Base-by-base conservation (phyloP, 495 filamentous ascomycete species). In the Hyaloscypha variabilis region DNA sequence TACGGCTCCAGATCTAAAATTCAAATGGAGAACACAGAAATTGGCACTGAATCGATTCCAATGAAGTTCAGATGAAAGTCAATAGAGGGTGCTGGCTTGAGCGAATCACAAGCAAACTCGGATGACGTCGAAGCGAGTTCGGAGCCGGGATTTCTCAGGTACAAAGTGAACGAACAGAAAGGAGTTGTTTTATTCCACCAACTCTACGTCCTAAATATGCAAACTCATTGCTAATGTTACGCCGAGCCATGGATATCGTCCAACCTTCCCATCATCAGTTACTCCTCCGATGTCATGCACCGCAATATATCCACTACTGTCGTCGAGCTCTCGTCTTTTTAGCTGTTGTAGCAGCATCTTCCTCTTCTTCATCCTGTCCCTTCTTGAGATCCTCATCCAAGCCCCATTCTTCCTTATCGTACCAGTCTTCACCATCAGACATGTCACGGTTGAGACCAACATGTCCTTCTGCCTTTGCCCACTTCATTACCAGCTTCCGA, bases 381-480 rank as follows among this genome's bases (percentile, higher is more conserved):
- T 97, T 97, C 74, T 91, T 92, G 17, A 97, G 80, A 73, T 93
- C 90, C 68, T 92, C 91, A 2, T 88, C 88, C 50, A 97, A 74
- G 3, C 88, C 88, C 94, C 92, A 97, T 79, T 90, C 89, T 72
- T 95, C 91, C 62, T 86, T 87, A 72, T 97, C 94, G 74, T 96
- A 96, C 93, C 94, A 97, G 73, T 97, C 94, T 78, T 97, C 94
- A 3, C 92, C 92, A 71, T 97, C 94, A 36, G 90, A 94, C 87
- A 97, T 80, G 63, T 84, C 82, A 3, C 67, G 62, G 54, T 71
- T 71, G 3, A 50, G 19, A 2, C 92, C 93, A 26, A 90, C 83
- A 71, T 97, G 95, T 6, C 87, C 91, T 76, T 99, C 96, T 0
- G 95, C 92, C 75, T 96, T 94, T 34, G 81, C 74, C 91, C 92